phyloP scores from a whole-genome alignment of 2,329 filamentous ascomycete genomes.

The Colletotrichum scovillei region DNA sequence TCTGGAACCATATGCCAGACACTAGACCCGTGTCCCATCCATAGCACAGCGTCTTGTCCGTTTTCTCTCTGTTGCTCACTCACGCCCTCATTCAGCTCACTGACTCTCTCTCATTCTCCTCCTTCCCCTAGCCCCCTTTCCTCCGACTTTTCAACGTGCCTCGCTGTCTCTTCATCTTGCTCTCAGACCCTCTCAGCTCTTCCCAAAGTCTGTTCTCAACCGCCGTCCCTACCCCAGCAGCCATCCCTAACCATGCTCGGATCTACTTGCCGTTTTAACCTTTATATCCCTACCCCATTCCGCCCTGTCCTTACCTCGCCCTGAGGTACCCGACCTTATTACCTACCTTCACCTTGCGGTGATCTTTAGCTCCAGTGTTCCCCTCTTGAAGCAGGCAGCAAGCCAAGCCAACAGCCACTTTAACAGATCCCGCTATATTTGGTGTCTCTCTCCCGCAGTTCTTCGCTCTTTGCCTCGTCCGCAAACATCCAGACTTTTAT shows the following conservation, averaged over 20 bases:
- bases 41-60: background rate
- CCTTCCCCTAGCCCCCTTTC: background rate
- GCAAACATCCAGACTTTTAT: conserved; percentile 15
- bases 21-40: background rate
- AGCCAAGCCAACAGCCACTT: conserved; percentile 1
- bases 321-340: background rate
- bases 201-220: conserved; percentile 30
- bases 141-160: background rate
- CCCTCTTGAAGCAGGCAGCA: background rate
- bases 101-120: background rate
- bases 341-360: conserved; percentile 9
- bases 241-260: conserved; percentile 22
- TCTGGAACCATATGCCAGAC: conserved; percentile 7
- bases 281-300: conserved; percentile 16
- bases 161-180: background rate
- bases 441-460: background rate
- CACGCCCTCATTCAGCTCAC: background rate
- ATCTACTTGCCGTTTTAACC: conserved; percentile 28
- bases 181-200: conserved; percentile 16
- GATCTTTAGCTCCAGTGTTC: background rate
- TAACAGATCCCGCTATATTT: conserved; percentile 7
- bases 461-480: background rate
- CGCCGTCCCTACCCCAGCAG: conserved; percentile 6
- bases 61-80: background rate
- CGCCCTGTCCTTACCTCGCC: background rate